phyloP scores from a whole-genome alignment of 768 basidiomycete genomes.

The Dictyophora rubrovolvata region DNA sequence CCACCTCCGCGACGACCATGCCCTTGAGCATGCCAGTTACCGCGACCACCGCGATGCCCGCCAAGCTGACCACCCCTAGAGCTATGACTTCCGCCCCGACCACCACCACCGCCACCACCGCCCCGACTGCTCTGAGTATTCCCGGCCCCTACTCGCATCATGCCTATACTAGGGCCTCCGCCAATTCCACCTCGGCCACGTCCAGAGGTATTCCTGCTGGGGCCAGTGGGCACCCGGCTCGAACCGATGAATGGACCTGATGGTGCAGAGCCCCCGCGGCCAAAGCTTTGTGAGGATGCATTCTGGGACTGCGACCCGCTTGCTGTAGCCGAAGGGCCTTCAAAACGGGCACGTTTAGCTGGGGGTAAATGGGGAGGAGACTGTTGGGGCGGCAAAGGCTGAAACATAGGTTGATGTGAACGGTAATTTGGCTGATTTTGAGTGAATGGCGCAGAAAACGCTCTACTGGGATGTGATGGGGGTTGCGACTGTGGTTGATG shows the following conservation, averaged over 20 bases:
- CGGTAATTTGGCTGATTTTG: conserved; percentile 28
- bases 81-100: conserved; percentile 31
- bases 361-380: conserved; percentile 75
- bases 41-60: conserved; percentile 32
- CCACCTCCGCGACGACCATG: conserved; percentile 50
- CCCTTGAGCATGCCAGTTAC: conserved; percentile 54
- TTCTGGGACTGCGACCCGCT: conserved; percentile 23
- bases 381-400: conserved; percentile 37
- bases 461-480: conserved; percentile 11
- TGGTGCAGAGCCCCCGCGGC: conserved; percentile 18
- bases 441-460: conserved; percentile 14
- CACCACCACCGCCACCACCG: conserved; percentile 29
- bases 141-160: conserved; percentile 30
- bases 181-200: conserved; percentile 6
- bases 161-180: conserved; percentile 8
- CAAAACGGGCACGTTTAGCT: conserved; percentile 84
- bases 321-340: conserved; percentile 60
- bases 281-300: conserved; percentile 17
- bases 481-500: conserved; percentile 19
- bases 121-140: conserved; percentile 17
- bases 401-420: conserved; percentile 22
- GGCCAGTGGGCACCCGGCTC: conserved; percentile 29
- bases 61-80: conserved; percentile 16
- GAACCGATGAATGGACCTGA: conserved; percentile 12
- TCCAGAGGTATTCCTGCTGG: conserved; percentile 16